These are phyloP conservation scores for Acanthamoeba lenticulata DNA, from an alignment of 208 protist species.

Conservation along the genomic window DNA sequence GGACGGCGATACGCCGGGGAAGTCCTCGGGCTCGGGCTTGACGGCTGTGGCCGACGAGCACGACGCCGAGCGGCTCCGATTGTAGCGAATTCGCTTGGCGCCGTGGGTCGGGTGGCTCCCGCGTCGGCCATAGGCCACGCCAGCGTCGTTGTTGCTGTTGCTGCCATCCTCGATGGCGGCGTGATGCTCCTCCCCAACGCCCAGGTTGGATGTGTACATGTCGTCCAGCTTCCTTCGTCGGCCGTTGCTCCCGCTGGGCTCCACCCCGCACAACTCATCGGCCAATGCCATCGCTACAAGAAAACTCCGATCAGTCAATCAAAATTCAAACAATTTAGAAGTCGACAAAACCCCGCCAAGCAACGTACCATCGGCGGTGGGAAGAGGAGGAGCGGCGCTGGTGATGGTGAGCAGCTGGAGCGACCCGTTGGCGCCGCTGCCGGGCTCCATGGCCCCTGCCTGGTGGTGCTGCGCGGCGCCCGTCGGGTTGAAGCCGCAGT, in stretches of 20 bases:
- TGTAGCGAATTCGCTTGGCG: not conserved
- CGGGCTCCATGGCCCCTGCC: not conserved
- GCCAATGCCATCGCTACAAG: not conserved
- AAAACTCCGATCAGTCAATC: not conserved
- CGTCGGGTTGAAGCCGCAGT: not conserved
- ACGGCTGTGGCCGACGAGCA: not conserved
- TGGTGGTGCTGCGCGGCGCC: not conserved
- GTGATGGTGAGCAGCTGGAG: not conserved
- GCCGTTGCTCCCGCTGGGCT: no score
- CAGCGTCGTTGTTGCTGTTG: no score
- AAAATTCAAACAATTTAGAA: not conserved
- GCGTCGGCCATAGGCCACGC: not conserved
- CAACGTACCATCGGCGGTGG: not conserved
- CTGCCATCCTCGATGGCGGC: not conserved
- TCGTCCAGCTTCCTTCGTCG: not conserved
- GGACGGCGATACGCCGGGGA: not conserved
- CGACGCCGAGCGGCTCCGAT: not conserved
- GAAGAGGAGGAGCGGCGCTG: not conserved
- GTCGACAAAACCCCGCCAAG: not conserved
- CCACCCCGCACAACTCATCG: no score
- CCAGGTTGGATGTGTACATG: no score
- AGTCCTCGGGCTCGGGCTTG: not conserved
- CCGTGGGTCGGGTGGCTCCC: not conserved
- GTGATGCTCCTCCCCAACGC: no score
- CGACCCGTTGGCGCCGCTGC: not conserved